Percentiles rank a stretch among this genome's conserved stretches.
phyloP scores from a whole-genome alignment of 1,139 yeast genomes.

The Hansenula sp. region DNA sequence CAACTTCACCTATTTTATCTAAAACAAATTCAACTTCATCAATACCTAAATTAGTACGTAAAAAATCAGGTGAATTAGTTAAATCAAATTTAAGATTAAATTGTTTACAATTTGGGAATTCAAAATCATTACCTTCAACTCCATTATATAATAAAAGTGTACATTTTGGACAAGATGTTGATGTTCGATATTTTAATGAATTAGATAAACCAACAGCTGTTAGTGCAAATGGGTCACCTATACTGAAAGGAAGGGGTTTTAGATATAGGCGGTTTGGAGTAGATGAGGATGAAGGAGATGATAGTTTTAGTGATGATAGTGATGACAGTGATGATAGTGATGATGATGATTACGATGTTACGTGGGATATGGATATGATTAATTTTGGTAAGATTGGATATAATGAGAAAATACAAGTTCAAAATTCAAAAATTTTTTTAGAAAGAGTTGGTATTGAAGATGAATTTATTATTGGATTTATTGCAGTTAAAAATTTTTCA shows the following conservation, averaged over 20 bases:
- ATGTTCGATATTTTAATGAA: slow-evolving; percentile 67
- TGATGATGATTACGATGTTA: slow-evolving; percentile 16
- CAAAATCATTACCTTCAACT: slow-evolving; percentile 69
- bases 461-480: slow-evolving; percentile 64
- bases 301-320: slow-evolving; percentile 25
- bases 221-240: slow-evolving; percentile 60
- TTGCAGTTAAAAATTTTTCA: slow-evolving; percentile 67
- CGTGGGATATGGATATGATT: slow-evolving; percentile 49
- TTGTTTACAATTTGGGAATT: slow-evolving; percentile 36
- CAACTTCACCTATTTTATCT: background rate
- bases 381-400: slow-evolving; percentile 38
- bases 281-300: slow-evolving; percentile 23
- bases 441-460: slow-evolving; percentile 61
- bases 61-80: slow-evolving; percentile 78
- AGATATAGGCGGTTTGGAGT: slow-evolving; percentile 4
- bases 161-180: slow-evolving; percentile 69
- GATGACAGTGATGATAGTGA: slow-evolving; percentile 21
- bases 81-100: slow-evolving; percentile 64
- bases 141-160: slow-evolving; percentile 67
- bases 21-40: slow-evolving; percentile 3
- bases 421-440: slow-evolving; percentile 46
- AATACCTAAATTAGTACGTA: slow-evolving; percentile 42
- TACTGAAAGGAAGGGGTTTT: slow-evolving; percentile 23
- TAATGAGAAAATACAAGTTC: slow-evolving; percentile 30
- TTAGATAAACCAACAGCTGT: slow-evolving; percentile 75